Base-by-base conservation (phyloP, 2,329 filamentous ascomycete species). In the Drechmeria coniospora region DNA sequence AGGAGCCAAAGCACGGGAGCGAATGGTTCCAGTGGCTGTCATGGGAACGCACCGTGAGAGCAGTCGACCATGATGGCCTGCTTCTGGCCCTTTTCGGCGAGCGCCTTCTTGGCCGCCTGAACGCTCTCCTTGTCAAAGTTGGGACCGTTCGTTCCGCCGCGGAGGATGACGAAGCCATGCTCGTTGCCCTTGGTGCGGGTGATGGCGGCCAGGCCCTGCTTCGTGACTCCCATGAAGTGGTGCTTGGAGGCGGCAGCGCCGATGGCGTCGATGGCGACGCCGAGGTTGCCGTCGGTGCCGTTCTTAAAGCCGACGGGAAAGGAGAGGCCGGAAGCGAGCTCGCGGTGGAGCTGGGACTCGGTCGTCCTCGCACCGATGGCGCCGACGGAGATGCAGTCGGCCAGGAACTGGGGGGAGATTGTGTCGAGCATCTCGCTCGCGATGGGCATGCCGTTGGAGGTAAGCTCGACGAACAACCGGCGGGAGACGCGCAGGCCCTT, bases 271-370 rank as follows among this genome's bases (percentile, higher is more conserved):
- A 95, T 92, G 13, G 87, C 86, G 13, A 95, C 86, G 16, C 73
- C 74, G 31, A 98, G 63, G 43, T 79, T 83, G 23, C 90, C 90
- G 46, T 98, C 90, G 15, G 90, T 98, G 36, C 90, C 90, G 57
- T 98, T 98, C 74, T 98, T 98, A 78, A 94, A 98, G 33, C 90
- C 90, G 40, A 98, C 86, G 14, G 90, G 90, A 77, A 94, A 95
- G 32, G 82, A 92, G 29, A 95, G 68, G 43, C 90, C 90, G 16
- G 81, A 92, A 5, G 90, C 90, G 36, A 98, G 72, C 62, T 98
- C 90, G 37, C 90, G 79, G 61, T 98, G 90, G 39, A 95, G 66
- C 61, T 98, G 90, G 31, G 80, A 90, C 62, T 98, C 90, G 27
- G 90, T 98, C 23, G 90, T 98, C 40, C 90, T 74, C 23, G 90